phyloP scores from a whole-genome alignment of 2,329 filamentous ascomycete species.

The Dactylonectria estremocensis region DNA sequence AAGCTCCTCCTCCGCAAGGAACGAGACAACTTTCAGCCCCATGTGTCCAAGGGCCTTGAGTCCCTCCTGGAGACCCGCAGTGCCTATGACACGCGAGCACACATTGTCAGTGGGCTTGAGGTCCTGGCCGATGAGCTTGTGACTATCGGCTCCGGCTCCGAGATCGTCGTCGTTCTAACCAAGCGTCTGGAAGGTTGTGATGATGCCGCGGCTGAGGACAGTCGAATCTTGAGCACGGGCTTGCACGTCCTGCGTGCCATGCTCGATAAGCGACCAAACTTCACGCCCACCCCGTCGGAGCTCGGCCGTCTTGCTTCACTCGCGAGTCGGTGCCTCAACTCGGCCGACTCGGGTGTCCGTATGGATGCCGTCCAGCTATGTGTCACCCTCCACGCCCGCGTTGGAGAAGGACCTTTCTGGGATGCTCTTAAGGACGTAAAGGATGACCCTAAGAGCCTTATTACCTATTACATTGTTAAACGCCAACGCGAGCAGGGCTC shows the following conservation, averaged over 20 bases:
- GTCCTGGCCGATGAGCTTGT: slow-evolving; percentile 81
- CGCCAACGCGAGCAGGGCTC: slow-evolving; percentile 69
- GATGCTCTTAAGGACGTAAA: slow-evolving; percentile 73
- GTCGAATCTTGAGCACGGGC: slow-evolving; percentile 73
- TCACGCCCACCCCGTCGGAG: slow-evolving; percentile 66
- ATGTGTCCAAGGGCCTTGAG: slow-evolving; percentile 78
- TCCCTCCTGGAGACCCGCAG: slow-evolving; percentile 76
- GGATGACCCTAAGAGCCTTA: slow-evolving; percentile 82
- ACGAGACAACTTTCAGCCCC: slow-evolving; percentile 75
- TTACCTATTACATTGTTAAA: slow-evolving; percentile 87
- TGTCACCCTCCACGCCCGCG: slow-evolving; percentile 76
- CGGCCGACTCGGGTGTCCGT: slow-evolving; percentile 72
- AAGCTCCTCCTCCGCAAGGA: slow-evolving; percentile 80
- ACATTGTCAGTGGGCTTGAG: slow-evolving; percentile 83
- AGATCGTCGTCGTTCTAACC: slow-evolving; percentile 71
- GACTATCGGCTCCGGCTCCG: slow-evolving; percentile 73
- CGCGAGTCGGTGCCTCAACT: slow-evolving; percentile 71
- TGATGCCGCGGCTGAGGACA: slow-evolving; percentile 61
- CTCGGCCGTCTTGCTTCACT: slow-evolving; percentile 66
- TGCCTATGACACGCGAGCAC: slow-evolving; percentile 77
- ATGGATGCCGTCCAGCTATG: slow-evolving; percentile 88
- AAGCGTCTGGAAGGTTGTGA: slow-evolving; percentile 61
- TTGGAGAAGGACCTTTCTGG: slow-evolving; percentile 78
- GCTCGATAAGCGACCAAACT: slow-evolving; percentile 65
- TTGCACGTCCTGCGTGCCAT: slow-evolving; percentile 74